These are phyloP conservation scores for Trichocladium uniseriatum DNA, from an alignment of 495 filamentous ascomycete species.

Conservation along the genomic window DNA sequence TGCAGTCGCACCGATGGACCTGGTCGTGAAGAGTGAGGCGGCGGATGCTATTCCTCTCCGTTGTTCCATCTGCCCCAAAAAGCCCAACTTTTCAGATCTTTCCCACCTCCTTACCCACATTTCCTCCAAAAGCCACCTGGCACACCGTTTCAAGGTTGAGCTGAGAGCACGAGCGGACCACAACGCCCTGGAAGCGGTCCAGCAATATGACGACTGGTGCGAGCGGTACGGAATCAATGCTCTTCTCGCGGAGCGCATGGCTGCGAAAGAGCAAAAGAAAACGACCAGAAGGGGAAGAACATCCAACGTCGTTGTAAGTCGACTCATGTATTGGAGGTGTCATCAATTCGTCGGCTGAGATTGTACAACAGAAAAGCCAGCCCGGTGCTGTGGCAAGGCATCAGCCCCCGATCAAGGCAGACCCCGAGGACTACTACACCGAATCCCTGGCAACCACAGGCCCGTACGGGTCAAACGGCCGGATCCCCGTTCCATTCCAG, in stretches of 20 bases:
- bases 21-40: slow-evolving; percentile 12
- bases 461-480: background rate
- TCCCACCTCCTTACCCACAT: slow-evolving; percentile 86
- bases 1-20: slow-evolving; percentile 26
- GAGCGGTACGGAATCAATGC: slow-evolving; percentile 50
- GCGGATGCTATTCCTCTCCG: slow-evolving; percentile 46
- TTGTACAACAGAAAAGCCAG: slow-evolving; percentile 1
- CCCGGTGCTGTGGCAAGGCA: background rate
- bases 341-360: background rate
- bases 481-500: slow-evolving; percentile 4
- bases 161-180: slow-evolving; percentile 52
- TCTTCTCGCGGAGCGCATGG: slow-evolving; percentile 61
- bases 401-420: slow-evolving; percentile 21
- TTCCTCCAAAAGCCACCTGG: slow-evolving; percentile 73
- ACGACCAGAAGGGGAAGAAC: slow-evolving; percentile 22
- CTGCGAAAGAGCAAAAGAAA: slow-evolving; percentile 59
- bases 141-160: slow-evolving; percentile 62
- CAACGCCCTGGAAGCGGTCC: slow-evolving; percentile 39
- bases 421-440: slow-evolving; percentile 20
- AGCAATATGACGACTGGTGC: slow-evolving; percentile 64
- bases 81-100: slow-evolving; percentile 71
- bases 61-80: slow-evolving; percentile 73
- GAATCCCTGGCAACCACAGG: background rate
- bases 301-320: slow-evolving; percentile 9
- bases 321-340: background rate